Conservation (phyloP, 805 yeast species). For the Yarrowia osloensis region DNA sequence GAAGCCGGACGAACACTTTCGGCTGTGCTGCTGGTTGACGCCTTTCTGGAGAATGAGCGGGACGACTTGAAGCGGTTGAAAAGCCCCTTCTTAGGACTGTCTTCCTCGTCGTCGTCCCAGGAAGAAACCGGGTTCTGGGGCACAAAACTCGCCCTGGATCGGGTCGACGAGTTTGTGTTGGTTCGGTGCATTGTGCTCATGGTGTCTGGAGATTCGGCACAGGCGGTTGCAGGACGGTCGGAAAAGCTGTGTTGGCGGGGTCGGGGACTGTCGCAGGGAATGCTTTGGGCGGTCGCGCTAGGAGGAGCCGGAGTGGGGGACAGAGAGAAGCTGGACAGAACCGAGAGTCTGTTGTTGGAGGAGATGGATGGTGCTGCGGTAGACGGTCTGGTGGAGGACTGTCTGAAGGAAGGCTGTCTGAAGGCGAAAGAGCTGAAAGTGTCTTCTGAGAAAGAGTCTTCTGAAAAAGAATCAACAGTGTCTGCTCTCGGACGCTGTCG, state of each 20-base stretch:
- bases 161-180: background rate
- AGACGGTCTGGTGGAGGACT: background rate
- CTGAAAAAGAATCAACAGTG: too few relatives aligned
- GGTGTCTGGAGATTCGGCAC: background rate
- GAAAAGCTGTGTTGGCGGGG: background rate
- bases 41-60: background rate
- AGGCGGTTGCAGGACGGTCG: background rate
- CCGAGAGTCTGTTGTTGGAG: background rate
- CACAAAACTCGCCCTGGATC: background rate
- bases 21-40: background rate
- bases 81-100: background rate
- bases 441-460: too few relatives aligned
- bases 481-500: too few relatives aligned
- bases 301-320: constrained; percentile 1
- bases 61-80: background rate
- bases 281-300: background rate
- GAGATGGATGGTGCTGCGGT: background rate
- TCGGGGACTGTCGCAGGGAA: background rate
- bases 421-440: background rate
- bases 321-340: background rate
- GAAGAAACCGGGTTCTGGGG: background rate
- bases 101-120: constrained; percentile 25
- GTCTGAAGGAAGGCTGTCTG: background rate
- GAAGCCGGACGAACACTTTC: background rate
- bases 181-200: background rate